A percentile compares a stretch with the other conserved stretches of the same genome.
phyloP scores from a whole-genome alignment of 352 stramenopile genomes.

The Phytopythium chamaehyphon region DNA sequence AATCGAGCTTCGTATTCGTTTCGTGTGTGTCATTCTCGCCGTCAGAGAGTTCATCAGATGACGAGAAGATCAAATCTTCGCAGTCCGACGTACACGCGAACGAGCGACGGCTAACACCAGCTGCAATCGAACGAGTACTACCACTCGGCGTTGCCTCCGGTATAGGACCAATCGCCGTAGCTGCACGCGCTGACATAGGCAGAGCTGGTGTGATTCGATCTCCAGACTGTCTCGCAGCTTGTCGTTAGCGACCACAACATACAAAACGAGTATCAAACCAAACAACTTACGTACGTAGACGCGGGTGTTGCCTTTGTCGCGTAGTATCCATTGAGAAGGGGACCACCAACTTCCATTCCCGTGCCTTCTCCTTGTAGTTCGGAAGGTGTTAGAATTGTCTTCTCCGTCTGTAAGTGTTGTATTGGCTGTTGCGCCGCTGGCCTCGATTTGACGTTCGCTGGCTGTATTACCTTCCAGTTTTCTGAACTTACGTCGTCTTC shows the following conservation, averaged over 20 bases:
- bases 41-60: constrained; percentile 1
- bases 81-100: neutral
- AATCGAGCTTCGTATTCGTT: neutral
- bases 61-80: constrained; percentile 12
- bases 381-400: neutral
- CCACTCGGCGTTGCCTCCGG: neutral
- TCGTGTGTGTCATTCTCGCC: neutral
- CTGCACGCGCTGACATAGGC: constrained; percentile 6
- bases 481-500: neutral
- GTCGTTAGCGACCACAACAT: neutral
- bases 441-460: neutral
- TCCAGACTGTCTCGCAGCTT: neutral
- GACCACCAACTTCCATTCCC: constrained; percentile 1
- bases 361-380: neutral
- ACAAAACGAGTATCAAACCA: neutral
- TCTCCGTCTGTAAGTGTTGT: constrained; percentile 1
- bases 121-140: no score
- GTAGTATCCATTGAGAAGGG: constrained; percentile 19
- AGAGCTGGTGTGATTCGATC: neutral
- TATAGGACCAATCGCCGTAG: constrained; percentile 6
- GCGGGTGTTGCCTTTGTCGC: constrained; percentile 16
- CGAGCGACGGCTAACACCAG: no score
- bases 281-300: constrained; percentile 26
- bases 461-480: no score
- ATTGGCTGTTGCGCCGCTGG: neutral